These are phyloP conservation scores for Serendipita sp. DNA, from an alignment of 768 basidiomycete genomes.

Conservation along the genomic window DNA sequence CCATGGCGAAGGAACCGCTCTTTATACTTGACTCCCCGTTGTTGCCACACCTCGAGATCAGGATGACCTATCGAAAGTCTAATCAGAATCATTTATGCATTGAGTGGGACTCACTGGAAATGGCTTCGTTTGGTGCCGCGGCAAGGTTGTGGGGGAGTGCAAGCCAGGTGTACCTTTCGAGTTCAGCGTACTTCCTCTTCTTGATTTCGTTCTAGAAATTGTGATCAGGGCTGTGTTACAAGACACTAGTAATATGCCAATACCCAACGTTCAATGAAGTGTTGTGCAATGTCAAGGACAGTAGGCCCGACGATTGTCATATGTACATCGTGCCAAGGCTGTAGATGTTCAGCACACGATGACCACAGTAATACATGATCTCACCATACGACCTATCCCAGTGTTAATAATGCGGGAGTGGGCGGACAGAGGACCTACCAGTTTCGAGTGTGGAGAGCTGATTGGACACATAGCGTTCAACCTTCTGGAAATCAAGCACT, in stretches of 20 bases:
- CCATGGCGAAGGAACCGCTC: not conserved
- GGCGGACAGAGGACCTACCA: conserved; percentile 24
- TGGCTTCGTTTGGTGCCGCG: conserved; percentile 47
- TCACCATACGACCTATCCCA: conserved; percentile 1
- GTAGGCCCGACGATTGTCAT: conserved; percentile 69
- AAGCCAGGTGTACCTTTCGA: conserved; percentile 40
- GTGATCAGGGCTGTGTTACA: not conserved
- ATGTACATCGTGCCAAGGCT: conserved; percentile 97
- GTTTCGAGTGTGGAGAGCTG: conserved; percentile 50
- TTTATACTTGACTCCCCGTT: conserved; percentile 22
- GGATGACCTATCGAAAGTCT: conserved; percentile 37
- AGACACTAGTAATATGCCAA: not conserved
- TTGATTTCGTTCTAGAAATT: conserved; percentile 53
- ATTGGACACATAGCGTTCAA: conserved; percentile 60
- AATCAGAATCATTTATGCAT: not conserved
- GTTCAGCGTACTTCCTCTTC: conserved; percentile 38
- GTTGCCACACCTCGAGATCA: conserved; percentile 43
- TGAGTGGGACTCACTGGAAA: conserved; percentile 30
- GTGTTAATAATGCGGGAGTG: not conserved
- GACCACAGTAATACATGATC: not conserved
- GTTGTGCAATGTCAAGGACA: conserved; percentile 83
- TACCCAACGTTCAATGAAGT: conserved; percentile 76
- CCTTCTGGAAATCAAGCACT: conserved; percentile 65
- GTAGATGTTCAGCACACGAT: conserved; percentile 17
- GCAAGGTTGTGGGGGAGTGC: conserved; percentile 61